Conservation (phyloP, 192 early-diverging fungal genomes). For the Haplosporangium gracile region DNA sequence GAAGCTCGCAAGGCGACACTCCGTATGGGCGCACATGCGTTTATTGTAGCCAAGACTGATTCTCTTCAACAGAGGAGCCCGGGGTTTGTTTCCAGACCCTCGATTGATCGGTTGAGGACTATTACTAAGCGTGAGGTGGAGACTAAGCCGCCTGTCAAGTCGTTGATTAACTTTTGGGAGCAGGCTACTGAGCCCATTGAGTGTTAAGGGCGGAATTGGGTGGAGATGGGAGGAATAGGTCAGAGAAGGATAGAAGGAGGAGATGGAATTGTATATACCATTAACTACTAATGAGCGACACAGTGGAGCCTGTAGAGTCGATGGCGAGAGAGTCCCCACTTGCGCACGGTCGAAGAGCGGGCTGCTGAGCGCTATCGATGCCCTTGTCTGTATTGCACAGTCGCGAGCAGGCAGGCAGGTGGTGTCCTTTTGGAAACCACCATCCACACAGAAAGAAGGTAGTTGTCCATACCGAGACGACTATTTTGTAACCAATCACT, state of each 20-base stretch:
- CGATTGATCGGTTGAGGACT: slow-evolving; percentile 50
- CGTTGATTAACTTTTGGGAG: slow-evolving; percentile 52
- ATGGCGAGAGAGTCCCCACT: no score
- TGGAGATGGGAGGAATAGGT: not conserved
- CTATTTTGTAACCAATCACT: not conserved
- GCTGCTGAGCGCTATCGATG: no score
- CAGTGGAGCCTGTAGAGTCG: not conserved
- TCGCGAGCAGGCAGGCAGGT: no score
- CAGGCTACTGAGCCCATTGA: slow-evolving; percentile 30
- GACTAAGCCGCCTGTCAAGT: slow-evolving; percentile 42
- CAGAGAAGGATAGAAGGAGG: not conserved
- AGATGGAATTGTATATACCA: not conserved
- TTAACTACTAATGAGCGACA: not conserved
- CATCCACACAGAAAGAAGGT: not conserved
- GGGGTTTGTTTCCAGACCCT: slow-evolving; percentile 25
- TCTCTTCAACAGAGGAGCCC: slow-evolving; percentile 23
- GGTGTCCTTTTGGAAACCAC: not conserved
- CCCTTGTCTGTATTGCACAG: no score
- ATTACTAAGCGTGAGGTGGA: slow-evolving; percentile 29
- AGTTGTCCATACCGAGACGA: not conserved
- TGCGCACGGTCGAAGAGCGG: no score
- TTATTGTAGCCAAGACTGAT: slow-evolving; percentile 27
- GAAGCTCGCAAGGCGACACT: slow-evolving; percentile 31
- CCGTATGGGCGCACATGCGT: slow-evolving; percentile 25
- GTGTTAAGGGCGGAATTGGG: slow-evolving; percentile 1